Evolutionary conservation across 768 basidiomycete genomes (phyloP), one percentile per base, ranked within the genome.

Genomic region (Tulasnella sp.): DNA sequence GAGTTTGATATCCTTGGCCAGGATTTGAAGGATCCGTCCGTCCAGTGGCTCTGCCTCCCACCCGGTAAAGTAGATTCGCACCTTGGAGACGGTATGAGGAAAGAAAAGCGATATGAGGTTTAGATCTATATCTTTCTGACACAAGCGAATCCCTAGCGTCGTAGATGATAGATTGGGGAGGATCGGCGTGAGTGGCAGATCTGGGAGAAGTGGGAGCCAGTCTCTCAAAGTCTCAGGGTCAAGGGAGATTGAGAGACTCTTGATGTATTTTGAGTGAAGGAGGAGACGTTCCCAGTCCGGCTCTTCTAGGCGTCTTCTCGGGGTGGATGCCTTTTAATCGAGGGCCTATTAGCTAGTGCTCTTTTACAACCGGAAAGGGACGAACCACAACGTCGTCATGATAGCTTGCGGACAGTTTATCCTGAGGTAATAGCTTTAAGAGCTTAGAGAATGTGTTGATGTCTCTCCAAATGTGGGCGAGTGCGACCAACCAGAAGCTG

Each of bases 61-160:
- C 29, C 14, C 25, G 2, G 3, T 29, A 1, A 2, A 12, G 22
- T 14, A 29, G 29, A 34, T 34, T 12, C 25, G 58, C 11, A 25
- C 31, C 58, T 29, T 25, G 31, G 31, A 25, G 29, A 34, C 31
- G n/a, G 49, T 49, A 22, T 3, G 49, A n/a, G 49, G 22, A 19
- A 49, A 7, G 1, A 49, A 22, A n/a, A 49, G 49, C 6, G 49
- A n/a, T 19, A 49, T 1, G 8, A 22, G n/a, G 49, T 49, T 8
- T 9, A n/a, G 5, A 8, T 8, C 11, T 0, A 1, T n/a, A 7
- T 49, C 22, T 0, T 1, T n/a, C n/a, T n/a, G n/a, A n/a, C n/a
- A n/a, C n/a, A n/a, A n/a, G n/a, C n/a, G n/a, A n/a, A 49, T n/a
- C 0, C n/a, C 1, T 6, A 49, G 22, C 11, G 19, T n/a, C 11